phyloP scores from a whole-genome alignment of 2,329 filamentous ascomycete genomes.

The Trichophaea hybrida region DNA sequence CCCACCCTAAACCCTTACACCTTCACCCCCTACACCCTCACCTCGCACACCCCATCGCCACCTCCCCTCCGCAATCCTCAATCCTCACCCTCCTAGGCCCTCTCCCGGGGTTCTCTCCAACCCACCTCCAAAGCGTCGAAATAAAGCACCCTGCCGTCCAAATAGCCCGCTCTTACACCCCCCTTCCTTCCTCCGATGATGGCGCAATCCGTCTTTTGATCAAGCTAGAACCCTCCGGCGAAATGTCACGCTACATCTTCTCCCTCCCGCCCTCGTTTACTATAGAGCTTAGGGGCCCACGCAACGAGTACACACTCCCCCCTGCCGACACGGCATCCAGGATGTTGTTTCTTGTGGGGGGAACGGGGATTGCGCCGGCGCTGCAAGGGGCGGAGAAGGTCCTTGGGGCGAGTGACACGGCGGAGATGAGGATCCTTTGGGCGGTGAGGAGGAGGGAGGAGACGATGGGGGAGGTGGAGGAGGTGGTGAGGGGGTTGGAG shows the following conservation, averaged over 20 bases:
- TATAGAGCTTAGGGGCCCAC: slow-evolving; percentile 66
- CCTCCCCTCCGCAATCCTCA: slow-evolving; percentile 41
- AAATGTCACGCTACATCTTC: slow-evolving; percentile 72
- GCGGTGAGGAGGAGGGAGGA: slow-evolving; percentile 35
- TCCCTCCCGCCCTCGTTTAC: slow-evolving; percentile 43
- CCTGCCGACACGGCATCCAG: slow-evolving; percentile 34
- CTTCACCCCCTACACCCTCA: slow-evolving; percentile 54
- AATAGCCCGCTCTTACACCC: slow-evolving; percentile 83
- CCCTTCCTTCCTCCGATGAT: slow-evolving; percentile 46
- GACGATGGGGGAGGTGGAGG: slow-evolving; percentile 37
- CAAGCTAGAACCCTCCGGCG: slow-evolving; percentile 61
- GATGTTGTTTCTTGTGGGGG: slow-evolving; percentile 74
- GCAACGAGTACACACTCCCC: slow-evolving; percentile 50
- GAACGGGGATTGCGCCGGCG: slow-evolving; percentile 82
- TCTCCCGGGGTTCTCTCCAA: slow-evolving; percentile 10
- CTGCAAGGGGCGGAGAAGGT: slow-evolving; percentile 61
- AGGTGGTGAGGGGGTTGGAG: slow-evolving; percentile 50
- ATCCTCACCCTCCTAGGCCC: slow-evolving; percentile 49
- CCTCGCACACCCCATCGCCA: slow-evolving; percentile 48
- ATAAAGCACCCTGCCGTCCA: slow-evolving; percentile 90
- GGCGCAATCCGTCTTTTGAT: slow-evolving; percentile 56
- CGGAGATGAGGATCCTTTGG: slow-evolving; percentile 62
- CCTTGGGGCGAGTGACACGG: slow-evolving; percentile 30
- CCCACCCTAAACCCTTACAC: slow-evolving; percentile 45
- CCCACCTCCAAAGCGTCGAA: slow-evolving; percentile 66